Conservation (phyloP, 176 grass and related monocot species). For the Oryza punctata region DNA sequence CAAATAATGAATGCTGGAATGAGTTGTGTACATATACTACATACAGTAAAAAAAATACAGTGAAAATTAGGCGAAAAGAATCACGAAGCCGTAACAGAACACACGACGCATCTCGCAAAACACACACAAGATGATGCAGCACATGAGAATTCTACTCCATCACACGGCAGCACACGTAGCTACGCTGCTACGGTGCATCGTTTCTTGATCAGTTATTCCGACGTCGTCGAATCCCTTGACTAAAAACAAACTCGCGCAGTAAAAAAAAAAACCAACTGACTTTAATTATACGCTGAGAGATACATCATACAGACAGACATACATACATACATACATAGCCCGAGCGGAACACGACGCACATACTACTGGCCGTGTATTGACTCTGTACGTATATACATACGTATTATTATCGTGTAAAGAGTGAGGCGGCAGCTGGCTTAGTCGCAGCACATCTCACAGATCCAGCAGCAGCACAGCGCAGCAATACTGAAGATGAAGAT, state of each 20-base stretch:
- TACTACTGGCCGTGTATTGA: background rate
- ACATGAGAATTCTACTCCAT: background rate
- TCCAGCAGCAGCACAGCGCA: slow-evolving; percentile 92
- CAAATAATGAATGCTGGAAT: no score
- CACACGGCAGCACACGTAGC: no score
- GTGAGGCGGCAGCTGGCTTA: slow-evolving; percentile 22
- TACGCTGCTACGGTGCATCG: no score
- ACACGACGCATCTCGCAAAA: no score
- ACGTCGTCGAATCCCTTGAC: background rate
- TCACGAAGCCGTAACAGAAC: no score
- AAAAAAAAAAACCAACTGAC: background rate
- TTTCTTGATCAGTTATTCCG: background rate
- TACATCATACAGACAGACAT: background rate
- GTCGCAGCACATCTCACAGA: slow-evolving; percentile 85
- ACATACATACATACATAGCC: background rate
- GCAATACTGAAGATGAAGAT: slow-evolving; percentile 50
- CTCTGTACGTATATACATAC: background rate
- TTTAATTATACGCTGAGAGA: background rate
- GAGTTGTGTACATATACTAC: no score
- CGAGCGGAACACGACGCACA: background rate
- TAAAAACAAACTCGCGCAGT: background rate
- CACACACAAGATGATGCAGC: no score
- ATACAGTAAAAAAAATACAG: no score
- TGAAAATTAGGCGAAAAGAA: no score
- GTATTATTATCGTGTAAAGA: no score